Conservation (phyloP, 2,329 filamentous ascomycete genomes). For the Karstenula rhodostoma region DNA sequence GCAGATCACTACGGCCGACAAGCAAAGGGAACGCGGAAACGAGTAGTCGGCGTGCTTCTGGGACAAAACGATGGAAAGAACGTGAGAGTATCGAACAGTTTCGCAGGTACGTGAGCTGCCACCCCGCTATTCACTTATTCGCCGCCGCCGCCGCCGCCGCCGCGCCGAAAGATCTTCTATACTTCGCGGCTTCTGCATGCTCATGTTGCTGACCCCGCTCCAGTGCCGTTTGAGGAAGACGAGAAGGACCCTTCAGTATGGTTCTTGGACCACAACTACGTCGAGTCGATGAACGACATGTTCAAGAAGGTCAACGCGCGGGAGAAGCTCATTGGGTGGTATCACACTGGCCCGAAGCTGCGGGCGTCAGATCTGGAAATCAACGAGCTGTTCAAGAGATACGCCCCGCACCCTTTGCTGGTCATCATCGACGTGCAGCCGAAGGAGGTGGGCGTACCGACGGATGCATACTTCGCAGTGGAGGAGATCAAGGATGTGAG, state of each 20-base stretch:
- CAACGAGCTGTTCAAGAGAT: constrained; percentile 99
- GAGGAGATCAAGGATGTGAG: constrained; percentile 99
- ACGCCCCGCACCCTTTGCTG: constrained; percentile 93
- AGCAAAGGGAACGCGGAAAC: constrained; percentile 84
- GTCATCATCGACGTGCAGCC: constrained; percentile 99
- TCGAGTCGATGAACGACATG: constrained; percentile 99
- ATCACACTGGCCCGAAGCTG: constrained; percentile 97
- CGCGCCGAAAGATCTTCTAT: constrained; percentile 1
- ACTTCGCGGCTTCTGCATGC: constrained; percentile 5
- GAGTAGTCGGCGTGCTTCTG: constrained; percentile 92
- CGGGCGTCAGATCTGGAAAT: constrained; percentile 97
- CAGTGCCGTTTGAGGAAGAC: constrained; percentile 98
- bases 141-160: constrained; percentile 32
- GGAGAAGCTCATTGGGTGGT: constrained; percentile 99
- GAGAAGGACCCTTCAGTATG: constrained; percentile 98
- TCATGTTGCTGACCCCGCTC: constrained; percentile 31
- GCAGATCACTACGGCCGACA: constrained; percentile 98
- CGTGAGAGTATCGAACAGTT: constrained; percentile 98
- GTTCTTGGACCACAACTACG: constrained; percentile 99
- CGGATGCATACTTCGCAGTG: constrained; percentile 98
- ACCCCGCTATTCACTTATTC: constrained; percentile 12
- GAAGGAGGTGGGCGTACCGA: constrained; percentile 96
- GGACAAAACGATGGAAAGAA: constrained; percentile 97
- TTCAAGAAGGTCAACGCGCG: constrained; percentile 99
- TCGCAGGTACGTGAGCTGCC: constrained; percentile 80